Conservation (phyloP, 208 protist species). For the Leishmania tropica region DNA sequence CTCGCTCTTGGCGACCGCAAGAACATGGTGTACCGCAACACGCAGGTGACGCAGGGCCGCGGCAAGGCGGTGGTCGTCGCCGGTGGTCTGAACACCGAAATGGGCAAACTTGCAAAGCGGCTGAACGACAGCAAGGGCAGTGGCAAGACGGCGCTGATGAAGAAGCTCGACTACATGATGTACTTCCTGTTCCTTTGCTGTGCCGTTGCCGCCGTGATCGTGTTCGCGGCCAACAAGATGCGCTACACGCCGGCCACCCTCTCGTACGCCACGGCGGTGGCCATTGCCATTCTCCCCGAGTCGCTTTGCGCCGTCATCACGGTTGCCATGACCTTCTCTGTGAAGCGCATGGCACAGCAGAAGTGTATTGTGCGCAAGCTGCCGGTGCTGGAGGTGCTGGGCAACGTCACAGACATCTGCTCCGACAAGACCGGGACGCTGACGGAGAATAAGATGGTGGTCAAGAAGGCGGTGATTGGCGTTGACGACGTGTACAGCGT, state of each 20-base stretch:
- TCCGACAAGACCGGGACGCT: conserved; percentile 95
- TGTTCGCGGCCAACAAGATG: conserved; percentile 84
- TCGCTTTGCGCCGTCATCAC: conserved; percentile 85
- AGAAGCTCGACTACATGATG: conserved; percentile 89
- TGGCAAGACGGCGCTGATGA: conserved; percentile 80
- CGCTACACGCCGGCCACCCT: conserved; percentile 60
- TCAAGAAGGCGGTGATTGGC: conserved; percentile 79
- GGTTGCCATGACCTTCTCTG: conserved; percentile 84
- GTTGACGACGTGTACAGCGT: conserved; percentile 62
- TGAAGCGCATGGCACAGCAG: conserved; percentile 85
- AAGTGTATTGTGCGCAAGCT: conserved; percentile 88
- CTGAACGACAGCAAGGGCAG: conserved; percentile 44
- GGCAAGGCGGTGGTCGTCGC: conserved; percentile 79
- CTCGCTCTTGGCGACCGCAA: conserved; percentile 88
- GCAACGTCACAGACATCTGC: conserved; percentile 92
- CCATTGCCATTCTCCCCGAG: conserved; percentile 92
- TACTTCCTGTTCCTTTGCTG: conserved; percentile 87
- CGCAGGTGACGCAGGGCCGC: conserved; percentile 83
- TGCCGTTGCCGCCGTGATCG: conserved; percentile 72
- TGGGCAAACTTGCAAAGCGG: conserved; percentile 85
- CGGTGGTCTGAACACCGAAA: conserved; percentile 82
- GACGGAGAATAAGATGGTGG: conserved; percentile 94
- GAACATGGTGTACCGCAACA: conserved; percentile 92
- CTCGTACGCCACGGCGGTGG: conserved; percentile 81
- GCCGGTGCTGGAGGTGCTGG: conserved; percentile 87